A percentile compares a stretch with the other conserved stretches of the same genome.
phyloP scores from a whole-genome alignment of 169 alveolate genomes.

The Plasmodium gallinaceum region DNA sequence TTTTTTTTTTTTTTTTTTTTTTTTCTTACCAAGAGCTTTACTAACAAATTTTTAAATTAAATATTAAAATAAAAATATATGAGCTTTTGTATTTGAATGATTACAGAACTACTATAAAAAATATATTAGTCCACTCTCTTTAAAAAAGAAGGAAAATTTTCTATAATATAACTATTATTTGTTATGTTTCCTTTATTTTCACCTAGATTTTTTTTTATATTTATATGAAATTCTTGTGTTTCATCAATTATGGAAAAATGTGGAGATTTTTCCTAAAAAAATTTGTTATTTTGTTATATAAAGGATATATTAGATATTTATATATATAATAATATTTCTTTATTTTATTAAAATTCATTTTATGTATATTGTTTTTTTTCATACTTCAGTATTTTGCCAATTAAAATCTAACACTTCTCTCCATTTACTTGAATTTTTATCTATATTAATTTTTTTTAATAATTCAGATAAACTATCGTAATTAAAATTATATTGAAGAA shows the following conservation, averaged over 20 bases:
- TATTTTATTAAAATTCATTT: background rate
- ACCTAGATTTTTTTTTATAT: background rate
- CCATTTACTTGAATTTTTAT: conserved; percentile 43
- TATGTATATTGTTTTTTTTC: background rate
- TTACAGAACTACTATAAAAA: too few species aligned
- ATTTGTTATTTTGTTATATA: conserved; percentile 8
- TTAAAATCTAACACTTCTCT: conserved; percentile 50
- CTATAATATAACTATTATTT: conserved; percentile 28
- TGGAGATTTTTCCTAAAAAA: conserved; percentile 68
- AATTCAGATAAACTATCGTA: conserved; percentile 65
- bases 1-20: background rate
- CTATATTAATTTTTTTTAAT: conserved; percentile 62
- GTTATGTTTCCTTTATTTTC: background rate
- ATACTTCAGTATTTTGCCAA: conserved; percentile 67
- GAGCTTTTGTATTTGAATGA: too few species aligned
- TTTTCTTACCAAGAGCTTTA: too few species aligned
- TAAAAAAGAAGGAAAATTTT: conserved; percentile 68
- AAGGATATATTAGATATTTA: background rate
- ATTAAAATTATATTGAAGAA: conserved; percentile 49
- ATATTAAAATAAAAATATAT: too few species aligned
- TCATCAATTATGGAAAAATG: conserved; percentile 46
- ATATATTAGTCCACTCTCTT: conserved; percentile 36
- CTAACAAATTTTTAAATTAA: too few species aligned
- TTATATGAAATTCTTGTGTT: conserved; percentile 21
- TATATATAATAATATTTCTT: background rate